Evolutionary conservation across 805 yeast species (phyloP).

Genomic region (Saccharomyces jurei): DNA sequence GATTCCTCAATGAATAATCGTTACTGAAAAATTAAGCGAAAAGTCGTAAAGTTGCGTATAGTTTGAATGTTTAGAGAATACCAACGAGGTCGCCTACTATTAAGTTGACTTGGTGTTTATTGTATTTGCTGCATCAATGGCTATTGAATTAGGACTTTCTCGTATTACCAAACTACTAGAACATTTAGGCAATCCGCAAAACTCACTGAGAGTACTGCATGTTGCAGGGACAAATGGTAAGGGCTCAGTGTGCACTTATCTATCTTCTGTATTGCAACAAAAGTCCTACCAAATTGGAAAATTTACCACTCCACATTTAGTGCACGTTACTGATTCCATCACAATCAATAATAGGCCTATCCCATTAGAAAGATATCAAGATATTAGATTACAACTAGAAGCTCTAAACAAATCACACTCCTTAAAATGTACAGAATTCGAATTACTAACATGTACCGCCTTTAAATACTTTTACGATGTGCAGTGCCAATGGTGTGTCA

Average conservation of each 20-base stretch:
- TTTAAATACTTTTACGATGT: conserved; percentile 58
- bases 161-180: conserved; percentile 41
- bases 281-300: conserved; percentile 49
- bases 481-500: conserved; percentile 62
- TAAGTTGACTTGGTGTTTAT: neutral
- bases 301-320: conserved; percentile 83
- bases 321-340: conserved; percentile 68
- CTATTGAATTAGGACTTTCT: conserved; percentile 51
- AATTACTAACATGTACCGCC: conserved; percentile 77
- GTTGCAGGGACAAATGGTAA: conserved; percentile 96
- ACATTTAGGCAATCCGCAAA: conserved; percentile 63
- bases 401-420: conserved; percentile 32
- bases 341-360: conserved; percentile 56
- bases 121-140: conserved; percentile 22
- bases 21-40: neutral
- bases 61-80: neutral
- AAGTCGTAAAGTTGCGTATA: neutral
- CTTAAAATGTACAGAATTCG: conserved; percentile 81
- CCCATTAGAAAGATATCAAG: conserved; percentile 36
- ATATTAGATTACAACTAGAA: conserved; percentile 37
- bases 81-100: neutral
- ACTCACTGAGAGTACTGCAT: conserved; percentile 61
- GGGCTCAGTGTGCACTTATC: conserved; percentile 83
- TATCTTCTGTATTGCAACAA: conserved; percentile 53
- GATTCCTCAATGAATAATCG: neutral